These are phyloP conservation scores for Spirogloea muscicola DNA, from an alignment of 139 green algal species.

Conservation along the genomic window DNA sequence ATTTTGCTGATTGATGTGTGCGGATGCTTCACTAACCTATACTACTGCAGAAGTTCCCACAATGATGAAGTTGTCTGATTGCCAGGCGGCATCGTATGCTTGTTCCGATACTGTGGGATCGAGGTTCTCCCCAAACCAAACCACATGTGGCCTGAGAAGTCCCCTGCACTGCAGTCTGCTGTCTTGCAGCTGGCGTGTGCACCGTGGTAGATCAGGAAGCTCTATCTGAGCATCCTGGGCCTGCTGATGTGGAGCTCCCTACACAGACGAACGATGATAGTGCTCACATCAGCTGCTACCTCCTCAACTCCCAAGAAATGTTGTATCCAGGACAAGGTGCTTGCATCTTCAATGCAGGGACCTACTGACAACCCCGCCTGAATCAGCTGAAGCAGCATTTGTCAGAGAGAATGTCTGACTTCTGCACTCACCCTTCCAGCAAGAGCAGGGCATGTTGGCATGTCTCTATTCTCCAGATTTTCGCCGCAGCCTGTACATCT, in stretches of 20 bases:
- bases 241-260: no score
- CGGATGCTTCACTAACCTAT: slow-evolving; percentile 33
- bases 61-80: slow-evolving; percentile 54
- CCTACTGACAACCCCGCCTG: no score
- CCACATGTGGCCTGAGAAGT: slow-evolving; percentile 54
- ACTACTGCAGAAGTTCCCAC: slow-evolving; percentile 57
- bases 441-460: slow-evolving; percentile 54
- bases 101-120: slow-evolving; percentile 45
- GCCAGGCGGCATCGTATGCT: slow-evolving; percentile 30
- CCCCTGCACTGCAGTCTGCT: slow-evolving; percentile 34
- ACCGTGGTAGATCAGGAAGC: no score
- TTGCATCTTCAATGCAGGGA: no score
- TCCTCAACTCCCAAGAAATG: no score
- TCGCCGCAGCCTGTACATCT: slow-evolving; percentile 31
- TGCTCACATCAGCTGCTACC: no score
- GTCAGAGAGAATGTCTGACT: no score
- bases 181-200: no score
- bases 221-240: no score
- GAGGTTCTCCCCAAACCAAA: slow-evolving; percentile 58
- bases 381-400: no score
- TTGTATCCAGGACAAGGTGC: no score
- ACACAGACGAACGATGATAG: no score
- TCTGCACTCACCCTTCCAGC: slow-evolving; percentile 40
- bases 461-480: slow-evolving; percentile 48
- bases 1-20: background rate